These are phyloP conservation scores for Aristolochia californica DNA, from an alignment of 164 flowering plant species.

Conservation along the genomic window DNA sequence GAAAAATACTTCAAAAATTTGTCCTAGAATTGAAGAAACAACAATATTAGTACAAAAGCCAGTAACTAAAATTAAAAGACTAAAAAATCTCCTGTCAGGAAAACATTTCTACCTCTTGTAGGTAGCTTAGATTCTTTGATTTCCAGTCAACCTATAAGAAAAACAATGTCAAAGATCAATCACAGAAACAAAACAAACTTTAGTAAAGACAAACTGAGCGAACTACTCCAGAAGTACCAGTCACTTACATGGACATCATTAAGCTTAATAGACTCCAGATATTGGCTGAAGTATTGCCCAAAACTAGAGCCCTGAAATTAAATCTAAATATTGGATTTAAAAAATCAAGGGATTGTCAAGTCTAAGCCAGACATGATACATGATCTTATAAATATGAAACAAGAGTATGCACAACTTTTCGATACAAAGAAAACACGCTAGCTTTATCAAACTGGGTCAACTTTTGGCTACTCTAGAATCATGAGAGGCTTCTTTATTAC, in stretches of 20 bases:
- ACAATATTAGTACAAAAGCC: not conserved
- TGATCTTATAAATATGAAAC: too few relatives aligned
- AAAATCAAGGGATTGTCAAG: too few relatives aligned
- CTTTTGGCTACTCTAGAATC: too few relatives aligned
- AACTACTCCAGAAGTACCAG: not conserved
- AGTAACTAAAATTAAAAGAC: not conserved
- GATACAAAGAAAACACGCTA: too few relatives aligned
- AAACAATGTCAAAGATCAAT: conserved; percentile 47
- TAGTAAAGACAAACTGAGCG: not conserved
- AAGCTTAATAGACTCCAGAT: conserved; percentile 85
- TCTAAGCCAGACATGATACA: too few relatives aligned
- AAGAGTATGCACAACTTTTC: too few relatives aligned
- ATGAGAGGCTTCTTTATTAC: too few relatives aligned
- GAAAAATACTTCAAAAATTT: conserved; percentile 59
- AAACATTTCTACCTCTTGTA: conserved; percentile 51
- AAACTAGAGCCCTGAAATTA: conserved; percentile 78
- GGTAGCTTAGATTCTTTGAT: conserved; percentile 79
- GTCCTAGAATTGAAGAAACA: conserved; percentile 34
- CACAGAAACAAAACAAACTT: conserved; percentile 2
- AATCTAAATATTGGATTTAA: too few relatives aligned
- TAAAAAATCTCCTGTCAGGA: not conserved
- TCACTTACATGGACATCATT: conserved; percentile 65
- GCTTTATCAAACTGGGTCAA: too few relatives aligned
- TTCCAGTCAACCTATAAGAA: conserved; percentile 74
- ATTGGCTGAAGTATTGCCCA: conserved; percentile 90